Conservation (phyloP, 2,329 filamentous ascomycete genomes). For the Pestalotiopsis sp. region DNA sequence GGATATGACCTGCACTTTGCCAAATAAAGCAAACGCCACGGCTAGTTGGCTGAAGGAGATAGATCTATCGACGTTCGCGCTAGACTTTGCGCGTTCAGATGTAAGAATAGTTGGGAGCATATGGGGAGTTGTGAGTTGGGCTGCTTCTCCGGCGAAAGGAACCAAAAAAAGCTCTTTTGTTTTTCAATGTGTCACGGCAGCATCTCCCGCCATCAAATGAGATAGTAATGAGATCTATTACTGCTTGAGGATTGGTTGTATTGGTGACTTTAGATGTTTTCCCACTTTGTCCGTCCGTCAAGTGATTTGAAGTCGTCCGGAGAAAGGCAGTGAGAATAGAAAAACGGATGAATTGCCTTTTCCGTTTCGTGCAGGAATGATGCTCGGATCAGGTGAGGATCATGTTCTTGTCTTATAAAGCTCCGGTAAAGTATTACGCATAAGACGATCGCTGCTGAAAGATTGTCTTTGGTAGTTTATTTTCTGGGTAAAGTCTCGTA, state of each 20-base stretch:
- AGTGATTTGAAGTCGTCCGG: too few species aligned
- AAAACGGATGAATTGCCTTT: too few species aligned
- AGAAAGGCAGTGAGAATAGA: too few species aligned
- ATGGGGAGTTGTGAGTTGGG: constrained; percentile 1
- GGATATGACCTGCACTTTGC: constrained; percentile 98
- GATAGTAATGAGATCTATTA: constrained; percentile 3
- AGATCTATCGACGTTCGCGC: not conserved
- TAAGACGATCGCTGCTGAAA: too few species aligned
- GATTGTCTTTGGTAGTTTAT: too few species aligned
- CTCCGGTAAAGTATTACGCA: too few species aligned
- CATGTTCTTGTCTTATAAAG: too few species aligned
- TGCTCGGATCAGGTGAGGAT: too few species aligned
- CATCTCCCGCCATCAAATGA: not conserved
- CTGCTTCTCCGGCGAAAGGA: not conserved
- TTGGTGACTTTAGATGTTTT: not conserved
- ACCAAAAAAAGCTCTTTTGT: constrained; percentile 6
- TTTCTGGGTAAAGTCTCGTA: too few species aligned
- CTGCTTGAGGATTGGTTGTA: not conserved
- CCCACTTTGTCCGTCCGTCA: not conserved
- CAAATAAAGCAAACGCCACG: constrained; percentile 62
- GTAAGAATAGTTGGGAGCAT: constrained; percentile 7
- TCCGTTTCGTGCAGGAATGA: too few species aligned
- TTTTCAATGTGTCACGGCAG: not conserved
- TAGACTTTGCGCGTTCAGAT: not conserved
- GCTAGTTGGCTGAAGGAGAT: not conserved